Conservation (phyloP, 192 early-diverging fungal species). For the Backusella sp. region DNA sequence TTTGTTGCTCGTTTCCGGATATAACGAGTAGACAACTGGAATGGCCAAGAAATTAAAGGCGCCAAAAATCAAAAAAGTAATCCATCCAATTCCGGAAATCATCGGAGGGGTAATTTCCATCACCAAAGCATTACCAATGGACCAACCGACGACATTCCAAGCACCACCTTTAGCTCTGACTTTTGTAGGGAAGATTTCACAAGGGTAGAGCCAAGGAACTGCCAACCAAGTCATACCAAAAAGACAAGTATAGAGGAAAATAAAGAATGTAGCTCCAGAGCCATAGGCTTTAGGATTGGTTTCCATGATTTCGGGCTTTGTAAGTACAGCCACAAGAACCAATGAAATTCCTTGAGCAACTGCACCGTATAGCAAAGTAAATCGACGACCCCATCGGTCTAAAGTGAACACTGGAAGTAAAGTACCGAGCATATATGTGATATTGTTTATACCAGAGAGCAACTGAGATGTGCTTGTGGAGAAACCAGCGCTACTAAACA, state of each 20-base stretch:
- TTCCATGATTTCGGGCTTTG: conserved; percentile 21
- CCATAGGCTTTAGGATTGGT: conserved; percentile 24
- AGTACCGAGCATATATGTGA: conserved; percentile 31
- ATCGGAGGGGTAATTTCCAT: conserved; percentile 48
- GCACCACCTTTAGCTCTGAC: conserved; percentile 60
- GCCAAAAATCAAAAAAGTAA: conserved; percentile 54
- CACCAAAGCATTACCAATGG: conserved; percentile 49
- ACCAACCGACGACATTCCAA: conserved; percentile 54
- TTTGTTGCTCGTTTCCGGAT: conserved; percentile 44
- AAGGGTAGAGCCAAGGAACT: conserved; percentile 69
- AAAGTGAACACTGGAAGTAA: conserved; percentile 29
- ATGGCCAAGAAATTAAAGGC: conserved; percentile 38
- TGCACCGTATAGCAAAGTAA: conserved; percentile 28
- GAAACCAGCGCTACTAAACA: conserved; percentile 51
- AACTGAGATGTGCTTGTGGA: conserved; percentile 21
- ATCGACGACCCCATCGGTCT: conserved; percentile 28
- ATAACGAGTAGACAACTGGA: conserved; percentile 40
- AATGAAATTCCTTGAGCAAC: conserved; percentile 27
- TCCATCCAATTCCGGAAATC: conserved; percentile 29
- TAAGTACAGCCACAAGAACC: conserved; percentile 18
- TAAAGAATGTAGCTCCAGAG: conserved; percentile 30
- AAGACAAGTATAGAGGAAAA: conserved; percentile 42
- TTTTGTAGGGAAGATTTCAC: conserved; percentile 51
- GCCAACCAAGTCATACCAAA: conserved; percentile 67
- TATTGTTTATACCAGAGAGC: conserved; percentile 32